These are phyloP conservation scores for Amylostereum areolatum DNA, from an alignment of 1,284 basidiomycete genomes.

Conservation along the genomic window DNA sequence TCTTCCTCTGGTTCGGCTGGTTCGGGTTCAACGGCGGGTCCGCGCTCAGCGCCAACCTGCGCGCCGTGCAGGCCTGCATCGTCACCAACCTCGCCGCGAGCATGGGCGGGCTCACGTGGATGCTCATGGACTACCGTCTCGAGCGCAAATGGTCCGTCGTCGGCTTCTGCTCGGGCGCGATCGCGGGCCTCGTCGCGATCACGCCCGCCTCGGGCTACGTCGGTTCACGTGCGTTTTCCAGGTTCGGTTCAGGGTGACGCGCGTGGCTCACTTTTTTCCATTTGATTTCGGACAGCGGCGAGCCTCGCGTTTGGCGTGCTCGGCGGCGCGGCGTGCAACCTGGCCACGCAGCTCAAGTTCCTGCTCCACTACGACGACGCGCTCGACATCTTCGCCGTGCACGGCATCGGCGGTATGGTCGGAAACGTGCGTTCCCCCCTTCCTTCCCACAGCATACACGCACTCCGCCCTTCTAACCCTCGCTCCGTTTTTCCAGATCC, in stretches of 20 bases:
- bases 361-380: slow-evolving; percentile 69
- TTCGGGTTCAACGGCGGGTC: slow-evolving; percentile 90
- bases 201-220: slow-evolving; percentile 91
- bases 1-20: slow-evolving; percentile 99
- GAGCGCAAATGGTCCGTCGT: slow-evolving; percentile 92
- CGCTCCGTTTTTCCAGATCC: slow-evolving; percentile 39
- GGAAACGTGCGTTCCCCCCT: slow-evolving; percentile 67
- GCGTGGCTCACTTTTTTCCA: neutral
- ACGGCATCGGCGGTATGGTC: slow-evolving; percentile 84
- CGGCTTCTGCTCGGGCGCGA: slow-evolving; percentile 94
- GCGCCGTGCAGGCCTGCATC: slow-evolving; percentile 86
- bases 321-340: slow-evolving; percentile 85
- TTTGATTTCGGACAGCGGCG: slow-evolving; percentile 43
- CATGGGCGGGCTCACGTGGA: slow-evolving; percentile 90
- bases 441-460: neutral
- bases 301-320: slow-evolving; percentile 83
- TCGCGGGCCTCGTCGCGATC: slow-evolving; percentile 86
- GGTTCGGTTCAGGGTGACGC: too few species aligned
- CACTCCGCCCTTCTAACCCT: neutral
- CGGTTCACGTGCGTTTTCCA: slow-evolving; percentile 61
- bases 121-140: slow-evolving; percentile 90
- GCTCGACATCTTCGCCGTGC: slow-evolving; percentile 89
- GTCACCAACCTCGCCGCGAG: slow-evolving; percentile 89
- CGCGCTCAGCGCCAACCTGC: slow-evolving; percentile 80
- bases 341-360: slow-evolving; percentile 92